These are phyloP conservation scores for Camillea tinctor DNA, from an alignment of 2,329 filamentous ascomycete species.

Conservation along the genomic window DNA sequence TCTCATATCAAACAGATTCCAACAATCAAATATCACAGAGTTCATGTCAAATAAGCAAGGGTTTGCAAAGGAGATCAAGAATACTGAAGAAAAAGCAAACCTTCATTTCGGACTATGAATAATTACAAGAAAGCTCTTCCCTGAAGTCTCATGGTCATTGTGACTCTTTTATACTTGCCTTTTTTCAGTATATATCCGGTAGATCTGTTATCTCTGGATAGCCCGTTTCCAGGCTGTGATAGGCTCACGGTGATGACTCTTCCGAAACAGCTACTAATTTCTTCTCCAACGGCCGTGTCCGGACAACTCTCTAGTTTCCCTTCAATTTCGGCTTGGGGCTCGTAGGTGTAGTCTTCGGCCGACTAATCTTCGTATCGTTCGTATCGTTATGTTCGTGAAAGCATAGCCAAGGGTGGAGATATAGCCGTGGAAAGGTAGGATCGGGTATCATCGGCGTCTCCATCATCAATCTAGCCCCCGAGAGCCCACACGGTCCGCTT, in stretches of 20 bases:
- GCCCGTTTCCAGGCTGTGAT: background rate
- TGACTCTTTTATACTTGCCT: too few relatives aligned
- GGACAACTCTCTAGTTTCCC: background rate
- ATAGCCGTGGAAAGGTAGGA: conserved; percentile 1
- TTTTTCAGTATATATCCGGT: too few relatives aligned
- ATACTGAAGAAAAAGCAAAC: too few relatives aligned
- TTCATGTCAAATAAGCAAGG: too few relatives aligned
- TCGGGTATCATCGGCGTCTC: background rate
- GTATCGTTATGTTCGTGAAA: background rate
- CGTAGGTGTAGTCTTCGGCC: background rate
- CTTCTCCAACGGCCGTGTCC: background rate
- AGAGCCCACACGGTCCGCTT: conserved; percentile 1
- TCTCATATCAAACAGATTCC: background rate
- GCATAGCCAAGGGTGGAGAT: conserved; percentile 2
- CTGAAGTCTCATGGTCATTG: too few relatives aligned
- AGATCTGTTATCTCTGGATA: too few relatives aligned
- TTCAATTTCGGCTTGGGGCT: background rate
- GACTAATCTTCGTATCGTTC: background rate
- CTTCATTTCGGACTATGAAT: too few relatives aligned
- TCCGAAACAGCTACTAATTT: too few relatives aligned
- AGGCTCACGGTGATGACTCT: background rate
- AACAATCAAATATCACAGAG: background rate
- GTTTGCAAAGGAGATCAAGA: too few relatives aligned
- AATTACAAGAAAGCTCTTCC: too few relatives aligned
- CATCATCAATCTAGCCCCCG: background rate